These are phyloP conservation scores for Alternaria infectoria DNA, from an alignment of 2,329 filamentous ascomycete genomes.

Conservation along the genomic window DNA sequence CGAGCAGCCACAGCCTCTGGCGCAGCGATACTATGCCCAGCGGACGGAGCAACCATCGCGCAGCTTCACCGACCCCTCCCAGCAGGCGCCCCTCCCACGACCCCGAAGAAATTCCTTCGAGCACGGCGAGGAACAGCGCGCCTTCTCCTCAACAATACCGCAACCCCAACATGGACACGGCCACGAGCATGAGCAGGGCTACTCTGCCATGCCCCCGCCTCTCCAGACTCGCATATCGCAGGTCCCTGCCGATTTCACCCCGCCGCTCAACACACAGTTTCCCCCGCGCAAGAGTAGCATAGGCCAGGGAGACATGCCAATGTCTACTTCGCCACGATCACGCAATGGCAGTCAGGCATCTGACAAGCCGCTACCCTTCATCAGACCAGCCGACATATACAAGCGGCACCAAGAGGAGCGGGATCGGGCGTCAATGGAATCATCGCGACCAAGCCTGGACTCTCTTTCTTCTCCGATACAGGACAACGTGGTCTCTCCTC, in stretches of 20 bases:
- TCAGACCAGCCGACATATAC: constrained; percentile 80
- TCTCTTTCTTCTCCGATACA: constrained; percentile 46
- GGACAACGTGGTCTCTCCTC: constrained; percentile 27
- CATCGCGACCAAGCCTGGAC: constrained; percentile 63
- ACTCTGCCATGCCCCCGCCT: constrained; percentile 58
- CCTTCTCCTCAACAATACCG: constrained; percentile 52
- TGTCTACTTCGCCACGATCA: constrained; percentile 32
- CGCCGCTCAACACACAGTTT: constrained; percentile 52
- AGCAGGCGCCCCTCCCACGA: constrained; percentile 31
- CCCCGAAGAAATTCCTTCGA: constrained; percentile 60
- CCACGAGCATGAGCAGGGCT: constrained; percentile 40
- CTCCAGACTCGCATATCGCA: constrained; percentile 53
- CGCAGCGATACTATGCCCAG: constrained; percentile 53
- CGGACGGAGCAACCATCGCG: constrained; percentile 33
- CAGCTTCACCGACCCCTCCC: constrained; percentile 52
- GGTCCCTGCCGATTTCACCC: constrained; percentile 39
- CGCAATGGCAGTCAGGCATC: constrained; percentile 41
- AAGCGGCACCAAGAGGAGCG: constrained; percentile 72
- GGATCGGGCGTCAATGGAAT: constrained; percentile 63
- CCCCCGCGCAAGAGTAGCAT: constrained; percentile 69
- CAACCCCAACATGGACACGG: constrained; percentile 26
- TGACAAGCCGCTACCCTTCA: constrained; percentile 65
- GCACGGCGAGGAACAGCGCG: constrained; percentile 59
- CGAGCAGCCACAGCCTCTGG: constrained; percentile 47
- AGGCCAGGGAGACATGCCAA: constrained; percentile 48